These are phyloP conservation scores for Circinella minor DNA, from an alignment of 371 early-diverging fungal species.

Conservation along the genomic window DNA sequence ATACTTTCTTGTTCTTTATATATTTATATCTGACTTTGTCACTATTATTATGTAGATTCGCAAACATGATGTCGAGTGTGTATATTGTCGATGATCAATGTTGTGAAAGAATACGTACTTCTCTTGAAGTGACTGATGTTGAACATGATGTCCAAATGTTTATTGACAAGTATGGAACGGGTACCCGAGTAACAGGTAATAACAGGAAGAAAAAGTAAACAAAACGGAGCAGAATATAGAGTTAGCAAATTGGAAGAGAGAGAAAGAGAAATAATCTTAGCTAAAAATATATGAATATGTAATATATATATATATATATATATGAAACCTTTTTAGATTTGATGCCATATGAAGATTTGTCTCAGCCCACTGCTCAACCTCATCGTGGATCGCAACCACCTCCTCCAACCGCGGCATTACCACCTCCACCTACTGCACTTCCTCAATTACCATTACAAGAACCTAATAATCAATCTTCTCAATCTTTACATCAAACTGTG, in stretches of 20 bases:
- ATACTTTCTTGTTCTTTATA: neutral
- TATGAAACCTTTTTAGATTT: neutral
- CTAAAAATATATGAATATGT: too few species aligned
- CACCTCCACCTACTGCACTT: conserved; percentile 15
- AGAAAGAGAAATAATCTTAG: neutral
- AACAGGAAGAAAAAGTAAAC: too few species aligned
- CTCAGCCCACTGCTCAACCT: neutral
- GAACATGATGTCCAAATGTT: conserved; percentile 23
- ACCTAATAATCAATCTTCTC: neutral
- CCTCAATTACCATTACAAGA: conserved; percentile 1
- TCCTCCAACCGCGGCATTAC: conserved; percentile 9
- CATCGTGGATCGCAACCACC: conserved; percentile 8
- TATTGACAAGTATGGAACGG: conserved; percentile 15
- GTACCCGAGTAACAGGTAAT: conserved; percentile 14
- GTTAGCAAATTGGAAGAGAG: neutral
- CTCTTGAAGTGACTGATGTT: conserved; percentile 32
- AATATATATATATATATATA: too few species aligned
- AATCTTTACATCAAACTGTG: neutral
- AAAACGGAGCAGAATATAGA: too few species aligned
- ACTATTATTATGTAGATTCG: conserved; percentile 16
- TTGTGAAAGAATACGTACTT: conserved; percentile 29
- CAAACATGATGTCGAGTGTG: conserved; percentile 34
- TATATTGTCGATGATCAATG: conserved; percentile 36
- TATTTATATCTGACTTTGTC: neutral
- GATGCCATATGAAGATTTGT: conserved; percentile 10